phyloP scores from a whole-genome alignment of 257 asterid species.

The Solanum sparsipilum region DNA sequence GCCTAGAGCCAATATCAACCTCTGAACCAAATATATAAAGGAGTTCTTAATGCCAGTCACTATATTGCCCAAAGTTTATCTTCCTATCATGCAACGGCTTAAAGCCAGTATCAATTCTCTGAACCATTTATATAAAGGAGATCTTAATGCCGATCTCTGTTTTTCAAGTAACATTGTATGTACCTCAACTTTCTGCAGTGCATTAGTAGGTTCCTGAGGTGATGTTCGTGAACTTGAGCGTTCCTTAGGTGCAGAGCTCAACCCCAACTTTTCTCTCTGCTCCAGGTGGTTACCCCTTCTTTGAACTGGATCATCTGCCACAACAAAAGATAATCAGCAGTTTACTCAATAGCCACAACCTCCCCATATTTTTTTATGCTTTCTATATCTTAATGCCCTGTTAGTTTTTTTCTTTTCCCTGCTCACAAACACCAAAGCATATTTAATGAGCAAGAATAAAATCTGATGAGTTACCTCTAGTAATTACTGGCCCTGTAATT shows the following conservation, averaged over 20 bases:
- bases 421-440: background rate
- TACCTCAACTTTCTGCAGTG: slow-evolving; percentile 18
- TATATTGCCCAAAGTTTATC: background rate
- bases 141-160: background rate
- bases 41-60: background rate
- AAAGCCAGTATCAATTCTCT: background rate
- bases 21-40: background rate
- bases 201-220: slow-evolving; percentile 6
- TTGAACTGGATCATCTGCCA: slow-evolving; percentile 57
- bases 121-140: background rate
- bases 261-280: slow-evolving; percentile 77
- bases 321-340: slow-evolving; percentile 6
- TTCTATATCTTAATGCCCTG: background rate
- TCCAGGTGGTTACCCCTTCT: slow-evolving; percentile 77
- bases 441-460: background rate
- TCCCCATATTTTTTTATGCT: background rate
- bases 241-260: slow-evolving; percentile 48
- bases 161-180: background rate
- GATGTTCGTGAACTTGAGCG: background rate
- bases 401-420: background rate
- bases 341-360: background rate
- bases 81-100: background rate
- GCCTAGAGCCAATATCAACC: background rate
- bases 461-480: slow-evolving; percentile 34
- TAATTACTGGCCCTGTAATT: slow-evolving; percentile 62